Evolutionary conservation across 108 stramenopile species (phyloP).

Genomic region (Hondaea fermentalgiana): DNA sequence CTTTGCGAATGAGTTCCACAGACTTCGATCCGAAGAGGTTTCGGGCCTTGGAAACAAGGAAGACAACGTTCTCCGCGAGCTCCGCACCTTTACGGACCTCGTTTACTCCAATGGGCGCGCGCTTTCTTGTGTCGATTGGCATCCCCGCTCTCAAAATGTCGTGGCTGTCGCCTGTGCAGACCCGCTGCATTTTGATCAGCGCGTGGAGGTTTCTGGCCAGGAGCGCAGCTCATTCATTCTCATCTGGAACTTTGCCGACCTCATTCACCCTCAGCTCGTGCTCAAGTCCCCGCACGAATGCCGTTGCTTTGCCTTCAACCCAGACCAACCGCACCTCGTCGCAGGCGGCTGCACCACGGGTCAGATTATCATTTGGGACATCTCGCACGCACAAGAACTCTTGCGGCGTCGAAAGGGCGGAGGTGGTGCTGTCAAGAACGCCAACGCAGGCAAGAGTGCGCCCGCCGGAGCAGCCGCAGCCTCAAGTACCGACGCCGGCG

Average conservation of each 20-base stretch:
- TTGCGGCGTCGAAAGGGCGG: not conserved
- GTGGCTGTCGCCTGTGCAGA: slow-evolving; percentile 41
- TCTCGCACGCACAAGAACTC: slow-evolving; percentile 24
- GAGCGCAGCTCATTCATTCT: slow-evolving; percentile 32
- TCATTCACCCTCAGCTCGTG: slow-evolving; percentile 46
- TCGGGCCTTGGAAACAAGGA: not conserved
- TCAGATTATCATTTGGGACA: slow-evolving; percentile 53
- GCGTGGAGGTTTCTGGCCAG: slow-evolving; percentile 33
- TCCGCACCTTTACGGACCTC: slow-evolving; percentile 52
- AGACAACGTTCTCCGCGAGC: slow-evolving; percentile 50
- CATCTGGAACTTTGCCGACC: slow-evolving; percentile 54
- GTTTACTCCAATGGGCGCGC: slow-evolving; percentile 42
- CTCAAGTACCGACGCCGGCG: not conserved
- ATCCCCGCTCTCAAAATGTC: slow-evolving; percentile 37
- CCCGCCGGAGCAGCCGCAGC: not conserved
- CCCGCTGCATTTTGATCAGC: slow-evolving; percentile 46
- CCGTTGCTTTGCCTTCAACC: slow-evolving; percentile 47
- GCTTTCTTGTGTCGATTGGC: slow-evolving; percentile 46
- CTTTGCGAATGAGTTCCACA: slow-evolving; percentile 38
- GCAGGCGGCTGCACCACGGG: slow-evolving; percentile 44
- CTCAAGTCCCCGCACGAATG: slow-evolving; percentile 51
- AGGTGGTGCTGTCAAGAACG: not conserved
- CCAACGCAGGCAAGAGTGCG: not conserved
- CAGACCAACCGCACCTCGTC: slow-evolving; percentile 40
- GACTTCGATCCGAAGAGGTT: slow-evolving; percentile 8